Evolutionary conservation across 768 basidiomycete genomes (phyloP).

Genomic region (Krasilnikovozyma curviuscula): DNA sequence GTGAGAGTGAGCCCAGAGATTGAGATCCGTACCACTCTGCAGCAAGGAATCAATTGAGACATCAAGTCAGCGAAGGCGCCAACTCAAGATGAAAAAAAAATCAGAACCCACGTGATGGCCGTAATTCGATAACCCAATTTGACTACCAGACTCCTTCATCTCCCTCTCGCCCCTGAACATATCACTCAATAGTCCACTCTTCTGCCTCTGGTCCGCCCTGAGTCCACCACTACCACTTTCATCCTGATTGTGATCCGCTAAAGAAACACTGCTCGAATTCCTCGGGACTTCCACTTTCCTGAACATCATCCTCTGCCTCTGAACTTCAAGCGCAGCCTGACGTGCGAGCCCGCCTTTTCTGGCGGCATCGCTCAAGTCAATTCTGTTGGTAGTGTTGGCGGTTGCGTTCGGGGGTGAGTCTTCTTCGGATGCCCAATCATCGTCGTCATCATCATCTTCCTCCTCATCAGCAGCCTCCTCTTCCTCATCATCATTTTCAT

Average conservation of each 20-base stretch:
- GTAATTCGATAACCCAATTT: too few species aligned
- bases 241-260: neutral
- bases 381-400: neutral
- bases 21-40: too few species aligned
- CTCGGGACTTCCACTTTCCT: constrained; percentile 6
- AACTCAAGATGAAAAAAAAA: too few species aligned
- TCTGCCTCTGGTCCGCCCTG: constrained; percentile 7
- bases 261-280: neutral
- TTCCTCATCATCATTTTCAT: constrained; percentile 6
- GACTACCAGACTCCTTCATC: constrained; percentile 10
- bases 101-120: too few species aligned
- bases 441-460: neutral
- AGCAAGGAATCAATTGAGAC: too few species aligned
- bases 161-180: constrained; percentile 12
- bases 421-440: constrained; percentile 10
- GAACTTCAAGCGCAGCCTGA: constrained; percentile 3
- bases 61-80: too few species aligned
- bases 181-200: constrained; percentile 11
- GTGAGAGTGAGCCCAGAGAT: too few species aligned
- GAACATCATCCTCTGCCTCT: constrained; percentile 9
- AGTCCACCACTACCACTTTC: neutral
- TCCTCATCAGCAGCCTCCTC: neutral
- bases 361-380: neutral
- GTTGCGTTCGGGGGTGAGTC: neutral
- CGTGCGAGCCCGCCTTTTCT: neutral